These are phyloP conservation scores for Calonectria pseudoreteaudii DNA, from an alignment of 2,329 filamentous ascomycete species.

Conservation along the genomic window DNA sequence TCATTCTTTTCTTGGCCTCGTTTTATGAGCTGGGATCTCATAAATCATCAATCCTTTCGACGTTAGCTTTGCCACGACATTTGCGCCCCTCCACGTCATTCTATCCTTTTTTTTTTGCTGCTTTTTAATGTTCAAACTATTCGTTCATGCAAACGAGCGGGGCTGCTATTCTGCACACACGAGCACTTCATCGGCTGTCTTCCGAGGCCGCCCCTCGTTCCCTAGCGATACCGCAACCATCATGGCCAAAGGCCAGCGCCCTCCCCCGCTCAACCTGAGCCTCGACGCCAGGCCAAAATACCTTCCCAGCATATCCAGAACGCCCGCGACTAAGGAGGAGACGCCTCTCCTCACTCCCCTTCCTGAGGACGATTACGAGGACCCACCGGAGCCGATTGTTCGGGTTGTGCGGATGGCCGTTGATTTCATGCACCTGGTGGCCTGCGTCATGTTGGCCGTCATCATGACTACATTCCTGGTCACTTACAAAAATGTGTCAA, in stretches of 20 bases:
- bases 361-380: conserved; percentile 38
- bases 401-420: conserved; percentile 44
- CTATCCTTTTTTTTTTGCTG: background rate
- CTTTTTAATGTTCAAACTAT: conserved; percentile 26
- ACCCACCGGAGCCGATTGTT: conserved; percentile 36
- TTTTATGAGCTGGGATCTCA: conserved; percentile 13
- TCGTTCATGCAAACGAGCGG: conserved; percentile 20
- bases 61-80: background rate
- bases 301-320: conserved; percentile 38
- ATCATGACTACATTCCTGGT: conserved; percentile 48
- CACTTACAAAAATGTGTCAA: conserved; percentile 38
- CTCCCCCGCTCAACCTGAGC: conserved; percentile 49
- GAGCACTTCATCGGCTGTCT: conserved; percentile 9
- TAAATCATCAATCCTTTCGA: background rate
- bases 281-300: conserved; percentile 39
- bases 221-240: conserved; percentile 6
- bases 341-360: conserved; percentile 40
- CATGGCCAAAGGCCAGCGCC: conserved; percentile 47
- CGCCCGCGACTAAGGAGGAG: conserved; percentile 35
- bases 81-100: background rate
- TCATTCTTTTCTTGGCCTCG: background rate
- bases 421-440: conserved; percentile 47
- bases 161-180: conserved; percentile 21
- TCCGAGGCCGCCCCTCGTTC: conserved; percentile 7
- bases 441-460: conserved; percentile 46